Evolutionary conservation across 345 rosid genomes (phyloP), one percentile per base, ranked within the genome.

Genomic region (Hypericum perforatum): DNA sequence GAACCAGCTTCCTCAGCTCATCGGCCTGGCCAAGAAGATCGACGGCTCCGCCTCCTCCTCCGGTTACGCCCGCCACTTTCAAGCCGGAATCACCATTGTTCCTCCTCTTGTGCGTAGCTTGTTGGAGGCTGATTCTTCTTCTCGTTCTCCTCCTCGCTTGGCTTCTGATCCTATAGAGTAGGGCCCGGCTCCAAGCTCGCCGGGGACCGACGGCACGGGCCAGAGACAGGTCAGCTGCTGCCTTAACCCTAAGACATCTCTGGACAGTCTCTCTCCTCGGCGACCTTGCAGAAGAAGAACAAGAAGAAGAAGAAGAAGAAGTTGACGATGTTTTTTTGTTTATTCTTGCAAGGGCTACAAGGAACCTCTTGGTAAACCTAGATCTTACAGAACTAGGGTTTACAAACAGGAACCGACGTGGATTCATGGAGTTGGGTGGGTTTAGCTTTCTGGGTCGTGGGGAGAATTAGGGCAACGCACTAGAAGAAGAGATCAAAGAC

Each of bases 1-100:
- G 88, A 11, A 82, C 82, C 2, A 82, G 74, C 64, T 70, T 67
- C 16, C 73, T 64, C 32, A 82, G 78, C 63, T 63, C 62, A 13
- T 52, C 38, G 7, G 52, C 61, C 39, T 43, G 39, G 5, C 48
- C 48, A 9, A 53, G 16, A 9, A 53, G 16, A 3, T 48, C 64
- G 3, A 36, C 70, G 6, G 11, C 49, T 5, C 45, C 49, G 14
- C 43, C 52, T 1, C 37, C 56, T 1, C 37, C 56, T 9, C 5
- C 29, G 22, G 37, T 37, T 49, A 59, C 32, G 1, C 32, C 4
- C 32, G 2, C 32, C 32, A 22, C 32, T 22, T 22, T 22, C 4
- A 22, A 22, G 2, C 32, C 32, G 4, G 32, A 22, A 22, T 22
- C 4, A 4, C 32, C 32, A 4, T 22, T 22, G 32, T 22, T 22